Evolutionary conservation across 805 yeast species (phyloP), one percentile per base, ranked within the genome.

Genomic region (Zygosaccharomyces lentus): DNA sequence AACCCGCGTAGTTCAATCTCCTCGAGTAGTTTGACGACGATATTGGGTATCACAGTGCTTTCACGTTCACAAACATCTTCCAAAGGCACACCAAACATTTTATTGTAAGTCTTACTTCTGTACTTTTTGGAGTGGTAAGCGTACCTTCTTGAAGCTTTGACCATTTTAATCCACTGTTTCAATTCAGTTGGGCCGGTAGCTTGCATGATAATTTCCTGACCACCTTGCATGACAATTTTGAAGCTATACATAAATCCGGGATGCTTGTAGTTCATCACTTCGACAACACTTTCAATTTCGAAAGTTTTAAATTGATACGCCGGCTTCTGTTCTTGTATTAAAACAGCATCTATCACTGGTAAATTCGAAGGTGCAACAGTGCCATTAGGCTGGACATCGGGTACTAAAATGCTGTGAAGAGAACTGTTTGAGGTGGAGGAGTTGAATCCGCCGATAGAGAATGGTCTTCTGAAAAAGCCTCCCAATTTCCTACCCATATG

Each of bases 21-120:
- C 37, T 74, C 74, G 54, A 89, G 72, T 36, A 91, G 67, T 46
- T 75, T 74, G 29, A 75, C 80, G 46, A 90, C 79, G 35, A 90
- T 77, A 5, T 61, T 66, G 1, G 98, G 98, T 26, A 81, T 69
- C 2, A 66, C 50, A 0, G 80, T 67, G 8, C 76, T 69, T 54
- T 88, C 96, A 41, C 96, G 72, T 44, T 72, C 77, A 62, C 96
- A 88, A 3, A 89, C 77, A 51, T 79, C 80, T 27, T 74, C 77
- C 29, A 91, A 70, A 2, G 98, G 96, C 37, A 89, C 84, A 10
- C 97, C 97, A 73, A 90, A 91, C 2, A 91, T 85, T 52, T 71
- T 71, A 23, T 77, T 74, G 24, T 64, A 65, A 4, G 70, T 69
- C 42, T 62, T 54, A 1, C 74, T 74, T 41, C 59, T 67, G 29